phyloP scores from a whole-genome alignment of 768 basidiomycete genomes.

The Serpula lacrymans region DNA sequence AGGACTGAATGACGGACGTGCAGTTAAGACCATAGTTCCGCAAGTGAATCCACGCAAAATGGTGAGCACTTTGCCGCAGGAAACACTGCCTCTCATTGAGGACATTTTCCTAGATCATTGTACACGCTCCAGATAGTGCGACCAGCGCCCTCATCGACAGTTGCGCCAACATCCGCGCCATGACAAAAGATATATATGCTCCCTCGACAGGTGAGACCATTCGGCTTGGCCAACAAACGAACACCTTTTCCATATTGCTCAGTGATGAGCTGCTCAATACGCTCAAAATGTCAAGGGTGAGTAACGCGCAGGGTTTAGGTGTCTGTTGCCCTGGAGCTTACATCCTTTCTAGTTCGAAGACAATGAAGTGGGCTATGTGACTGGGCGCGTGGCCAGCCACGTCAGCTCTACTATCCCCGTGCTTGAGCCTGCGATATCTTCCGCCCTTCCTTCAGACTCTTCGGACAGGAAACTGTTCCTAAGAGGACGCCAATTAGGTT shows the following conservation, averaged over 20 bases:
- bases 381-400: constrained; percentile 81
- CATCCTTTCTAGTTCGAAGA: constrained; percentile 77
- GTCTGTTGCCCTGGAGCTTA: constrained; percentile 5
- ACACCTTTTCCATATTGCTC: constrained; percentile 90
- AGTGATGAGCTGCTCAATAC: constrained; percentile 82
- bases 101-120: constrained; percentile 63
- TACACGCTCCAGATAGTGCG: constrained; percentile 68
- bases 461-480: constrained; percentile 20
- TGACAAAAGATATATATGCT: constrained; percentile 90
- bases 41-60: constrained; percentile 96
- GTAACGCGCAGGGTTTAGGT: constrained; percentile 25
- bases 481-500: constrained; percentile 52
- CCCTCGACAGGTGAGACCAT: constrained; percentile 74
- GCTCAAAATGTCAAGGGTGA: constrained; percentile 82
- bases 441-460: constrained; percentile 21
- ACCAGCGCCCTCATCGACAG: constrained; percentile 75
- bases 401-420: constrained; percentile 87
- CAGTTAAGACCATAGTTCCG: constrained; percentile 94
- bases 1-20: constrained; percentile 93
- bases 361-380: constrained; percentile 92
- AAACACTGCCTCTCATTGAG: background rate
- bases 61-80: constrained; percentile 48
- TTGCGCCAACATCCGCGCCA: constrained; percentile 77
- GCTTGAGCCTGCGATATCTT: constrained; percentile 63
- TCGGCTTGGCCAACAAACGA: constrained; percentile 94